Conservation (phyloP, 768 basidiomycete species). For the Amanita muscaria region DNA sequence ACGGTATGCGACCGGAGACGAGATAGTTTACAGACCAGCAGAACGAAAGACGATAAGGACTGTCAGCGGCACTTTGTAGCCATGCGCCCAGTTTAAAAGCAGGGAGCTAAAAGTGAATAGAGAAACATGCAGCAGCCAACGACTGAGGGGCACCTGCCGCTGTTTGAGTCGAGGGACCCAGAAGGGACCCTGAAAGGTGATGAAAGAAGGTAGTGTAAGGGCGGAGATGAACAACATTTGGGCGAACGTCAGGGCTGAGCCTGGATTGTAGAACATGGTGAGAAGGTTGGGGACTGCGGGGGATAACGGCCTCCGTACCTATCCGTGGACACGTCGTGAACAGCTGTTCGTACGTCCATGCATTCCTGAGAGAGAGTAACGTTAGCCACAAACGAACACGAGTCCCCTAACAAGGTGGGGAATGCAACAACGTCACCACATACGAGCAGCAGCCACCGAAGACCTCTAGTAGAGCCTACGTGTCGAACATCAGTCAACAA, state of each 20-base stretch:
- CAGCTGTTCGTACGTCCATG: conserved; percentile 69
- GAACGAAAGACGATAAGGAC: conserved; percentile 82
- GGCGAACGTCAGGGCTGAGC: conserved; percentile 75
- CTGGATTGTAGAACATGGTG: conserved; percentile 23
- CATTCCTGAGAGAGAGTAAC: conserved; percentile 40
- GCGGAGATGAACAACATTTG: conserved; percentile 75
- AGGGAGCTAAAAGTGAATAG: conserved; percentile 59
- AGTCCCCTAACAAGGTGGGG: not conserved
- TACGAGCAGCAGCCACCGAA: conserved; percentile 83
- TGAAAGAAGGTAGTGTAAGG: conserved; percentile 57
- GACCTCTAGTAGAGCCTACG: conserved; percentile 39
- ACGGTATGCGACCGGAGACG: too few species aligned
- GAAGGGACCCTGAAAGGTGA: conserved; percentile 29
- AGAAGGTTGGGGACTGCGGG: not conserved
- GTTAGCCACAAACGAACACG: not conserved
- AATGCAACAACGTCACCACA: conserved; percentile 18
- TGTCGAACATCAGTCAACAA: not conserved
- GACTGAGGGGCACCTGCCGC: conserved; percentile 54
- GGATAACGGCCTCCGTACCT: conserved; percentile 34
- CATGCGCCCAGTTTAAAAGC: conserved; percentile 77
- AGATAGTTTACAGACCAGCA: conserved; percentile 61
- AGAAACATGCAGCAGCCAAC: conserved; percentile 67
- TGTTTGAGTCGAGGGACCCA: conserved; percentile 48
- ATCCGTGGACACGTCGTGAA: conserved; percentile 59
- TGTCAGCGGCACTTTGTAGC: conserved; percentile 66